Evolutionary conservation across 306 rosid genomes (phyloP).

Genomic region (Vigna radiata): DNA sequence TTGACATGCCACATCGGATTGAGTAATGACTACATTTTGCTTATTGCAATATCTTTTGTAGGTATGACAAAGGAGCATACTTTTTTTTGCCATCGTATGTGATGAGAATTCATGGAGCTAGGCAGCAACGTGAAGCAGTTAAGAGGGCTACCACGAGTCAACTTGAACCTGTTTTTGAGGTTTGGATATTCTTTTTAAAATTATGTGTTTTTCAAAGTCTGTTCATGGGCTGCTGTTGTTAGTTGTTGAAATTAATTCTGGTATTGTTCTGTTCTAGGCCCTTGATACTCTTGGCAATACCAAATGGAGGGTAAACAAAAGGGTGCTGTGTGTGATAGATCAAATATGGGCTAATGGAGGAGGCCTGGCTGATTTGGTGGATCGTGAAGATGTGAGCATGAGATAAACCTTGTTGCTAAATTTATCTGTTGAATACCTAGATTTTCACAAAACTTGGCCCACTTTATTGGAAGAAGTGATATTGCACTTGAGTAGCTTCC

Average conservation of each 20-base stretch:
- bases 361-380: slow-evolving; percentile 77
- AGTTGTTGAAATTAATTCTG: slow-evolving; percentile 44
- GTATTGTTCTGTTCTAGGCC: slow-evolving; percentile 61
- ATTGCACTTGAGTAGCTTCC: slow-evolving; percentile 1
- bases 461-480: slow-evolving; percentile 20
- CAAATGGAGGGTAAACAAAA: slow-evolving; percentile 87
- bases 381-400: slow-evolving; percentile 77
- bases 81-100: slow-evolving; percentile 87
- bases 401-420: slow-evolving; percentile 13
- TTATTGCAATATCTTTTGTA: slow-evolving; percentile 47
- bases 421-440: slow-evolving; percentile 28
- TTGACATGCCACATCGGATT: slow-evolving; percentile 16
- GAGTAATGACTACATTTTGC: slow-evolving; percentile 10
- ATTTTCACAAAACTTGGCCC: slow-evolving; percentile 2
- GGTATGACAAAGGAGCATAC: slow-evolving; percentile 93
- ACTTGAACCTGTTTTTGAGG: slow-evolving; percentile 82
- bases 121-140: slow-evolving; percentile 86
- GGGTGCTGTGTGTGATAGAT: slow-evolving; percentile 80
- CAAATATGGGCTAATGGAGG: slow-evolving; percentile 97
- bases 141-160: slow-evolving; percentile 71
- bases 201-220: slow-evolving; percentile 20
- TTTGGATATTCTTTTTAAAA: slow-evolving; percentile 36
- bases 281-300: slow-evolving; percentile 87
- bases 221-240: slow-evolving; percentile 34
- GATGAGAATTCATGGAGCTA: slow-evolving; percentile 96